Base-by-base conservation (phyloP, 2,329 filamentous ascomycete species). In the Cladophialophora bantiana region DNA sequence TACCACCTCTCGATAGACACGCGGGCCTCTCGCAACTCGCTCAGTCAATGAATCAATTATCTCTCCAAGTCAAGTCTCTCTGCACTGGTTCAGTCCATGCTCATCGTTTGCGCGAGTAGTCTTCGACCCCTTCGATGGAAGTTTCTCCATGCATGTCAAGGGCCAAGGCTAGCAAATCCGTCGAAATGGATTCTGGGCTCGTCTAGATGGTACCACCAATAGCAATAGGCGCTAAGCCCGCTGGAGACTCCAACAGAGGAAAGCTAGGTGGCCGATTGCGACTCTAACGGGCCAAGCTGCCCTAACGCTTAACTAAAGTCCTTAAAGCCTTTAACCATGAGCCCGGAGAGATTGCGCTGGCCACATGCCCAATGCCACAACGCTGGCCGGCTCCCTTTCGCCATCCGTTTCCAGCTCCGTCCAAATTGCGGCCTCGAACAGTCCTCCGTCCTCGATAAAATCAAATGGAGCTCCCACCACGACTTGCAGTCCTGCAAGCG, bases 251-350 rank as follows among this genome's bases (percentile, higher is more conserved):
- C 35, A 15, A 3, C 12, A n/a, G 4, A 31, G 48, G 32, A 45
- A 15, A 26, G 18, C 10, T n/a, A 7, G 13, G 35, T 7, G 6
- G 34, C 35, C 59, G 42, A 52, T 10, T 13, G 59, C 48, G 12
- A 53, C 9, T 18, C 38, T 35, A 38, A 52, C 32, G n/a, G 34
- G 59, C 59, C 45, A 61, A 53, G 45, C 59, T 36, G 42, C 15
- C 59, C 59, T 61, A 61, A 42, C 32, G 45, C 5, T 20, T 61
- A 53, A 53, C 59, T 61, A 61, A 61, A 38, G 2, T 15, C 34
- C 40, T 26, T 15, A 61, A 38, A 4, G 31, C 34, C 40, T 26
- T 15, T 35, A 35, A 38, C 9, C 42, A 52, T 50, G 58, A 20
- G 18, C 42, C 59, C 34, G 45, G 34, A 54, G 59, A 61, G 18